Conservation (phyloP, 257 asterid species). For the Haberlea rhodopensis region DNA sequence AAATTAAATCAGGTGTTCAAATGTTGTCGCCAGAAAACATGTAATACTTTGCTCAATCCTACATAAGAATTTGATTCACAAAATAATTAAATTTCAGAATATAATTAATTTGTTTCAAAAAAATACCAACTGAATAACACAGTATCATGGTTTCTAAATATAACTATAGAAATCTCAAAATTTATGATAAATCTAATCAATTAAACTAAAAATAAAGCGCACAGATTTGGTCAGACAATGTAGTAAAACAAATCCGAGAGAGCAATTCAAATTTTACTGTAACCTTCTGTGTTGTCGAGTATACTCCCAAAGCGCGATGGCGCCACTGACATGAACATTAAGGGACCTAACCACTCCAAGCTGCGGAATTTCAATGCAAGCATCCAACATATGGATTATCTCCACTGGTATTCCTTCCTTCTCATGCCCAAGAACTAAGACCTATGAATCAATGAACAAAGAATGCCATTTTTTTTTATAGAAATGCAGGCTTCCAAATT, state of each 20-base stretch:
- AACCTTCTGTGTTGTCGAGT: slow-evolving; percentile 68
- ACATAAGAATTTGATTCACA: too few species aligned
- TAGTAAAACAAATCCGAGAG: not conserved
- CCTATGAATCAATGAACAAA: slow-evolving; percentile 30
- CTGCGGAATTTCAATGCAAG: slow-evolving; percentile 93
- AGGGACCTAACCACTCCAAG: slow-evolving; percentile 87
- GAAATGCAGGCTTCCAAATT: not conserved
- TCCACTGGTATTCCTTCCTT: slow-evolving; percentile 97
- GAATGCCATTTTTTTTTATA: not conserved
- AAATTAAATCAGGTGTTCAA: too few species aligned
- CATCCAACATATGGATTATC: slow-evolving; percentile 83
- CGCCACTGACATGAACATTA: slow-evolving; percentile 97
- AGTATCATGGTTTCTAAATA: too few species aligned
- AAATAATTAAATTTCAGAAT: too few species aligned
- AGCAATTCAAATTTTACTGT: slow-evolving; percentile 20
- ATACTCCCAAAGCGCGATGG: slow-evolving; percentile 97
- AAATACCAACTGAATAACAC: too few species aligned
- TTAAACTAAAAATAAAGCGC: too few species aligned
- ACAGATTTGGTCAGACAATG: not conserved
- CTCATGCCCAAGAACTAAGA: slow-evolving; percentile 85
- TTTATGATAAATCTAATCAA: too few species aligned
- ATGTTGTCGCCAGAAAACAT: too few species aligned
- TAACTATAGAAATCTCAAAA: too few species aligned
- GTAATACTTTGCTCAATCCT: too few species aligned
- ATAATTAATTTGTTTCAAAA: too few species aligned